Base-by-base conservation (phyloP, 1,284 basidiomycete species). In the Puccinia horiana region DNA sequence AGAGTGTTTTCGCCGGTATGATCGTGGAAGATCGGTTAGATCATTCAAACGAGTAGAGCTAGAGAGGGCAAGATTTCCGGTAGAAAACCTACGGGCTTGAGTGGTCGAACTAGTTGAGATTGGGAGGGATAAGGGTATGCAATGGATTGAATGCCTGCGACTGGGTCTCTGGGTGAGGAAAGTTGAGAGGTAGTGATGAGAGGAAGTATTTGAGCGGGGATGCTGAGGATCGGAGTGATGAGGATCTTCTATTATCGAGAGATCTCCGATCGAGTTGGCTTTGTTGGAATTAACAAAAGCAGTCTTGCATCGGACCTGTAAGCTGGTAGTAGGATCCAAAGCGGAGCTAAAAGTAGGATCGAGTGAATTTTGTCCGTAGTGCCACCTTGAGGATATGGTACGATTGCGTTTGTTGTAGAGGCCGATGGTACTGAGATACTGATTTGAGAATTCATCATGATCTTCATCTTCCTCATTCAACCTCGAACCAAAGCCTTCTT, bases 171-270 rank as follows among this genome's bases (percentile, higher is more conserved):
- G 54, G 37, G 54, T 76, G 14, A 49, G 1, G 20, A 63, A 76
- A 4, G 8, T 23, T 67, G 61, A 56, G 32, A 54, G 74, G 69
- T 54, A n/a, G 74, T 63, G 52, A 76, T 69, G 72, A 56, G 58
- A 63, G 40, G 58, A 78, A 18, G 76, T 56, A 42, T 84, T 84
- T 35, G 81, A 83, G 76, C 81, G 81, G 73, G 78, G 84, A 9
- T 86, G n/a, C n/a, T n/a, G n/a, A n/a, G n/a, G 86, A 65, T 85
- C 86, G 81, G 85, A 86, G 75, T 85, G 86, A 81, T 84, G 85
- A 40, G 82, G 42, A n/a, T n/a, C n/a, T n/a, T n/a, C n/a, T n/a
- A n/a, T n/a, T n/a, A n/a, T 86, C 72, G 63, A 78, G 58, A 83
- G 83, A 23, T 86, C 86, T 82, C 85, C 84, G n/a, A 85, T 86